Evolutionary conservation across 768 basidiomycete species (phyloP).

Genomic region (Lyophyllum decastes): DNA sequence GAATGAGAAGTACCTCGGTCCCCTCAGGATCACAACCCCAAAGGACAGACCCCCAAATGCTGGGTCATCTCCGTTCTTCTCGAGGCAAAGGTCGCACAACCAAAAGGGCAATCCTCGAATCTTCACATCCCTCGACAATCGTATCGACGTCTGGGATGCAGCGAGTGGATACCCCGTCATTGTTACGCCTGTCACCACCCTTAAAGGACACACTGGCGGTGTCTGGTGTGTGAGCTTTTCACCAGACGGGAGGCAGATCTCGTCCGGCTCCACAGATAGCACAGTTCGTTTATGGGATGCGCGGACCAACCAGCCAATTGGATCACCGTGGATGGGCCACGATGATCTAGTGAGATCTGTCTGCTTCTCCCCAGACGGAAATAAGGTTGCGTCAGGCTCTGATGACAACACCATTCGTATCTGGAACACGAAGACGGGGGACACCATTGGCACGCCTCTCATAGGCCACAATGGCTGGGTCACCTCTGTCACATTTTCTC

Average conservation of each 20-base stretch:
- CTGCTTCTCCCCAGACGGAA: slow-evolving; percentile 20
- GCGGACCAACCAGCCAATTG: background rate
- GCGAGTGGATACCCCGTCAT: background rate
- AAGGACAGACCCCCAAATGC: too few relatives aligned
- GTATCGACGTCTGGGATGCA: background rate
- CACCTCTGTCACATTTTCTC: slow-evolving; percentile 8
- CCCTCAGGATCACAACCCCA: background rate
- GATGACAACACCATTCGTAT: slow-evolving; percentile 6
- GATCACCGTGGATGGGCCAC: slow-evolving; percentile 8
- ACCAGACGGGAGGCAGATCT: slow-evolving; percentile 20
- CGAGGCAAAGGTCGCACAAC: too few relatives aligned
- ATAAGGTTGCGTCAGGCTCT: slow-evolving; percentile 5
- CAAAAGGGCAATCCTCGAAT: background rate
- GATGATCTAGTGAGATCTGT: slow-evolving; percentile 3
- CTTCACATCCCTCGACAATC: background rate
- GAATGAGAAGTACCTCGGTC: background rate
- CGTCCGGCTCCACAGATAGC: slow-evolving; percentile 17
- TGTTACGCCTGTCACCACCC: background rate
- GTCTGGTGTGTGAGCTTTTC: slow-evolving; percentile 16
- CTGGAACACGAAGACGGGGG: slow-evolving; percentile 6
- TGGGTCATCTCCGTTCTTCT: too few relatives aligned
- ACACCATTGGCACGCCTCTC: background rate
- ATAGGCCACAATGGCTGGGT: background rate
- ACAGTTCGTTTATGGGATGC: slow-evolving; percentile 20
- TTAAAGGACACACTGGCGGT: slow-evolving; percentile 6